A percentile compares a stretch with the other conserved stretches of the same genome.
Evolutionary conservation across 148 eudicot species (phyloP).

Genomic region (Polygonum maritimum): DNA sequence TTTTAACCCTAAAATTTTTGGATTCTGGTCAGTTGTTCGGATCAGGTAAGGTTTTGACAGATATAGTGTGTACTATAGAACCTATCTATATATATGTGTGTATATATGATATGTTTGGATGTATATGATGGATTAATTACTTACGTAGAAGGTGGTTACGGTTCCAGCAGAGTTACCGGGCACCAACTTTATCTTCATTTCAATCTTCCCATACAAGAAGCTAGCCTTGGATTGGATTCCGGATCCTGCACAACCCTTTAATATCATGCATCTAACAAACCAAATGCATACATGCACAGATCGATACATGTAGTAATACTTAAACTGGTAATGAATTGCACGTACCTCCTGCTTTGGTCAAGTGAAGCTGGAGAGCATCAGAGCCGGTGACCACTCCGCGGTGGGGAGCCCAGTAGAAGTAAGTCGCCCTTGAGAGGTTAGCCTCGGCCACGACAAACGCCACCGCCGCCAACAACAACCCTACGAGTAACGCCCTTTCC

Average conservation of each 20-base stretch:
- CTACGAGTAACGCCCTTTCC: constrained; percentile 3
- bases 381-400: constrained; percentile 9
- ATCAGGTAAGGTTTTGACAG: no score
- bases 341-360: constrained; percentile 11
- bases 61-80: no score
- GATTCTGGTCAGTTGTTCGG: no score
- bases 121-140: not conserved
- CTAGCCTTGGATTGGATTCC: constrained; percentile 17
- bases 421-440: not conserved
- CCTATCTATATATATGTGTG: no score
- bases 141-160: constrained; percentile 26
- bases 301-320: no score
- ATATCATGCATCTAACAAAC: not conserved
- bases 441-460: constrained; percentile 8
- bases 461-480: not conserved
- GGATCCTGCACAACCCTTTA: constrained; percentile 17
- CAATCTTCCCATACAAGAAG: constrained; percentile 21
- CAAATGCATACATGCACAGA: not conserved
- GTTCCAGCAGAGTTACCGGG: constrained; percentile 31
- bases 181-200: constrained; percentile 22
- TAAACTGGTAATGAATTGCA: not conserved
- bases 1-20: no score
- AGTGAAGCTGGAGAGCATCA: constrained; percentile 16
- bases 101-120: no score
- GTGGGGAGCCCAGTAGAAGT: constrained; percentile 22